Conservation (phyloP, 352 stramenopile genomes). For the Phytopythium oedochilum region DNA sequence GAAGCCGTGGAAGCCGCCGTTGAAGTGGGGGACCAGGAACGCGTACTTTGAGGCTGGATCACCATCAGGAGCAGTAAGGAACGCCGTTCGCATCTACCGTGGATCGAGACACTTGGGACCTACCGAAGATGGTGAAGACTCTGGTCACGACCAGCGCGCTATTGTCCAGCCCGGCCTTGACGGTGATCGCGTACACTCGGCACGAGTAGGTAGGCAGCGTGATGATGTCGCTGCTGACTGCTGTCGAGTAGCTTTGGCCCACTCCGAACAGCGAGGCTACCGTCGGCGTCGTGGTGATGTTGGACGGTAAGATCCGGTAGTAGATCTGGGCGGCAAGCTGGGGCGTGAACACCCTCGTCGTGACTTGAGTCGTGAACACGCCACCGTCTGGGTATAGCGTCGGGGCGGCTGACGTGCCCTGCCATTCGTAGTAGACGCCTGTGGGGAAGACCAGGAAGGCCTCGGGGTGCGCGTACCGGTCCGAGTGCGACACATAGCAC, state of each 20-base stretch:
- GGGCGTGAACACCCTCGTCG: slow-evolving; percentile 41
- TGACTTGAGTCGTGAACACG: slow-evolving; percentile 48
- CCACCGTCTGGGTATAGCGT: slow-evolving; percentile 59
- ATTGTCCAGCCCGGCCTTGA: slow-evolving; percentile 55
- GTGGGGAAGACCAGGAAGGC: slow-evolving; percentile 64
- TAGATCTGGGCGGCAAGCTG: slow-evolving; percentile 56
- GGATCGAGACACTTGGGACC: background rate
- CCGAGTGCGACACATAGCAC: slow-evolving; percentile 73
- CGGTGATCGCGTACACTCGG: slow-evolving; percentile 49
- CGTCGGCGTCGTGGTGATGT: slow-evolving; percentile 9
- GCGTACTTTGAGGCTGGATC: slow-evolving; percentile 59
- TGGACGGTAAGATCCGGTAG: slow-evolving; percentile 39
- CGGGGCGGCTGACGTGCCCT: slow-evolving; percentile 37
- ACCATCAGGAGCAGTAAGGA: background rate
- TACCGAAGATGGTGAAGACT: slow-evolving; percentile 59
- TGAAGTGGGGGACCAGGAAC: slow-evolving; percentile 71
- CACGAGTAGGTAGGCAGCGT: slow-evolving; percentile 52
- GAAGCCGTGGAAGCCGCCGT: slow-evolving; percentile 55
- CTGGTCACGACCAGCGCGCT: slow-evolving; percentile 47
- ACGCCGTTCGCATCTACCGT: background rate
- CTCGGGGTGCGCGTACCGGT: slow-evolving; percentile 57
- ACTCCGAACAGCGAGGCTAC: slow-evolving; percentile 20
- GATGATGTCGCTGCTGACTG: slow-evolving; percentile 39
- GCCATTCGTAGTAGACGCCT: slow-evolving; percentile 78
- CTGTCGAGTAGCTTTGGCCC: slow-evolving; percentile 18